A percentile compares a stretch with the other conserved stretches of the same genome.
Evolutionary conservation across 73 alveolate species (phyloP).

Genomic region (Uronychia setigera): DNA sequence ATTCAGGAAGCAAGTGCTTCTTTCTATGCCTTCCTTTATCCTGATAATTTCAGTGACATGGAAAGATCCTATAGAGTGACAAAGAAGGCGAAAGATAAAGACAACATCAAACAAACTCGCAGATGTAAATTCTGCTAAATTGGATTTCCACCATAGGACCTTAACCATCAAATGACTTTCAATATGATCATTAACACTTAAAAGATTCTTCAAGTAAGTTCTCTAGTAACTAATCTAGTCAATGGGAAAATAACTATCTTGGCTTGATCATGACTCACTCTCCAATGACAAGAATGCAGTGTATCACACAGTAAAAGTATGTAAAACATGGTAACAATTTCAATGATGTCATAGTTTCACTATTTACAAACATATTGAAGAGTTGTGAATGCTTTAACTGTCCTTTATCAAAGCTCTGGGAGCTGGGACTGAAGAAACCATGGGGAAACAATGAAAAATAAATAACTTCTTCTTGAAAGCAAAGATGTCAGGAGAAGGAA

Average conservation of each 20-base stretch:
- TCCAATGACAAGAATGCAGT: not conserved
- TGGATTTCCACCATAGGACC: constrained; percentile 65
- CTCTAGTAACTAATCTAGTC: not conserved
- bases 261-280: constrained; percentile 1
- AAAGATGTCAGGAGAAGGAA: not conserved
- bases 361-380: not conserved
- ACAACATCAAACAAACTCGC: constrained; percentile 22
- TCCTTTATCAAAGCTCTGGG: not conserved
- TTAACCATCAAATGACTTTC: constrained; percentile 68
- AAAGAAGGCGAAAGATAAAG: constrained; percentile 63
- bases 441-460: not conserved
- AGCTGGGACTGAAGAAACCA: not conserved
- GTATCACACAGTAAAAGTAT: not conserved
- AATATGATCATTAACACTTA: constrained; percentile 78
- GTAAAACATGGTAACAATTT: not conserved
- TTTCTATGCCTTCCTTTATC: constrained; percentile 38
- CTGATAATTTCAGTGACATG: constrained; percentile 43
- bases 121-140: constrained; percentile 77
- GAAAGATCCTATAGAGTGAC: constrained; percentile 18
- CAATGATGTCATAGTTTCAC: not conserved
- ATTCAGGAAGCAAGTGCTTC: constrained; percentile 48
- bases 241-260: not conserved
- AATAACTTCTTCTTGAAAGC: not conserved
- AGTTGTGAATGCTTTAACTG: not conserved
- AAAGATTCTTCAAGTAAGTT: constrained; percentile 48